Evolutionary conservation across 768 basidiomycete genomes (phyloP), one percentile per base, ranked within the genome.

Genomic region (Xanthoconium stramineum): DNA sequence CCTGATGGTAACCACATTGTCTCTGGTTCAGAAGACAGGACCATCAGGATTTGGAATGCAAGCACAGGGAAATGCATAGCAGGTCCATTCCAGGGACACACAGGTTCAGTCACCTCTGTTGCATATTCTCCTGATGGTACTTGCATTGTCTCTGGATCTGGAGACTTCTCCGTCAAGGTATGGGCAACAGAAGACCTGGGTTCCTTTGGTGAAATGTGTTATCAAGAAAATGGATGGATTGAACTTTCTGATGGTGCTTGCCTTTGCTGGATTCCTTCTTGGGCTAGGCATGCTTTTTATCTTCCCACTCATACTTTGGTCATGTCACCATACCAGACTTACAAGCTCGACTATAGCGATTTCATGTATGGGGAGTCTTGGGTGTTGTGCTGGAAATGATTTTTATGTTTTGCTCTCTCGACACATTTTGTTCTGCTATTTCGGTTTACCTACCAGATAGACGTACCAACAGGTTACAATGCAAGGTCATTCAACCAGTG

Each of bases 221-320:
- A 50, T 7, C 29, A 37, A 30, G 58, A 64, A 7, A 48, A 54
- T 57, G 62, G 64, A 0, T 65, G 64, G 64, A 38, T 65, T 38
- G 40, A 52, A 15, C 56, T 65, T 50, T 39, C 54, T 35, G 3
- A 35, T 52, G 56, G 47, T 43, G 20, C 38, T 37, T 44, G 13
- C 28, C 40, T 61, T 54, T 67, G 17, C 15, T 65, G 64, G 64
- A 50, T 64, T 10, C 65, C 64, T 5, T 19, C 65, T 17, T 65
- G 51, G 56, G 56, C 52, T 45, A 59, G 64, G 17, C 56, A 61
- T 56, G 59, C 56, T 15, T 56, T 57, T 48, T 53, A 53, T 30
- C 65, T 66, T 14, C 61, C 64, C 1, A 28, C 11, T 9, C 64
- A 65, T 28, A 37, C 52, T 15, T 45, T 63, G 17, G 58, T 66